A percentile compares a stretch with the other conserved stretches of the same genome.
Conservation (phyloP, 257 asterid species). For the Solanum virginianum region DNA sequence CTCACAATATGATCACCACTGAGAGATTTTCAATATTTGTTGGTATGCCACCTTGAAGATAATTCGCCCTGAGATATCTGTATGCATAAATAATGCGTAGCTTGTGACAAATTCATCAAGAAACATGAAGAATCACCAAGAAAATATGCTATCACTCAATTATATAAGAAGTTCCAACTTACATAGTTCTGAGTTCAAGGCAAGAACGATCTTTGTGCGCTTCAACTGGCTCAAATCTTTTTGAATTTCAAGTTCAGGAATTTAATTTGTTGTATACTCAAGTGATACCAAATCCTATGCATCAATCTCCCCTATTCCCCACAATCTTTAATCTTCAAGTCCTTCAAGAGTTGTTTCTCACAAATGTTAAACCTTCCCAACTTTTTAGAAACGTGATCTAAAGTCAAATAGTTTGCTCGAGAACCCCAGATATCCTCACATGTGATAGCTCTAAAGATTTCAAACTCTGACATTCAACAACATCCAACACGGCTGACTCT, state of each 20-base stretch:
- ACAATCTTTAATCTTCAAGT: neutral
- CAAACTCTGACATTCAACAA: no score
- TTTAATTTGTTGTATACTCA: neutral
- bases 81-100: neutral
- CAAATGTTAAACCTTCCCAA: neutral
- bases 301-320: neutral
- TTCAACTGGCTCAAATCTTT: neutral
- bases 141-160: neutral
- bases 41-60: slow-evolving; percentile 93
- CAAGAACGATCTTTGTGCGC: slow-evolving; percentile 5
- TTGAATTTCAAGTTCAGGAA: neutral
- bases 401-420: no score
- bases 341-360: neutral
- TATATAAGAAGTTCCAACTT: slow-evolving; percentile 13
- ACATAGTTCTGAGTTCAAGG: slow-evolving; percentile 84
- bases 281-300: neutral
- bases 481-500: no score
- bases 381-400: no score
- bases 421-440: neutral
- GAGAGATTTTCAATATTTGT: slow-evolving; percentile 79
- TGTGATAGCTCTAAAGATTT: no score
- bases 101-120: neutral
- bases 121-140: neutral
- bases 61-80: slow-evolving; percentile 80
- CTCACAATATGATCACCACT: slow-evolving; percentile 67